These are phyloP conservation scores for Zygosaccharomyces sapae DNA, from an alignment of 1,139 yeast species.

Conservation along the genomic window DNA sequence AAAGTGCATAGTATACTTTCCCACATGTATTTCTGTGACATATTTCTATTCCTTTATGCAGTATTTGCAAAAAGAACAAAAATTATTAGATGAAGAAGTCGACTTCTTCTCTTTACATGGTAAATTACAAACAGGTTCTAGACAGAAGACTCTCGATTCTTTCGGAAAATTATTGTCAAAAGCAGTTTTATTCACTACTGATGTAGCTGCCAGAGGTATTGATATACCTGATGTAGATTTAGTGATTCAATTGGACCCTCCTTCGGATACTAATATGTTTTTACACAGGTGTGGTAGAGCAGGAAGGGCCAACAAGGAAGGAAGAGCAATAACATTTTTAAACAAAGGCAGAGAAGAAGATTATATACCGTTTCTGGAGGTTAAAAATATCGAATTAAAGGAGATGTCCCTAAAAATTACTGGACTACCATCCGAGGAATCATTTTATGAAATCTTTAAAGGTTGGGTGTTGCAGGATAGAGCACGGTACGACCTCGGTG, in stretches of 20 bases:
- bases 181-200: constrained; percentile 71
- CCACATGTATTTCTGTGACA: constrained; percentile 83
- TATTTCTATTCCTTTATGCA: constrained; percentile 62
- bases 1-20: constrained; percentile 81
- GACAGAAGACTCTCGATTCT: constrained; percentile 62
- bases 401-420: constrained; percentile 36
- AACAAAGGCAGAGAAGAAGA: constrained; percentile 75
- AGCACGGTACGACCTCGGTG: constrained; percentile 72
- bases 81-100: constrained; percentile 32
- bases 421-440: constrained; percentile 30
- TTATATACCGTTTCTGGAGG: constrained; percentile 73
- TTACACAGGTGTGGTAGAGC: constrained; percentile 91
- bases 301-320: constrained; percentile 82
- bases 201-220: constrained; percentile 90
- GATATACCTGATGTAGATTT: constrained; percentile 91
- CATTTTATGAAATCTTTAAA: constrained; percentile 41
- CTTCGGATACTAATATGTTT: constrained; percentile 83
- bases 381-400: constrained; percentile 58
- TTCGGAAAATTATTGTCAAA: constrained; percentile 50
- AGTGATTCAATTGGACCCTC: constrained; percentile 85
- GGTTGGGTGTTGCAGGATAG: constrained; percentile 68
- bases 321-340: constrained; percentile 71
- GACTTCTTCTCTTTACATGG: constrained; percentile 76
- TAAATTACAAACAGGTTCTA: constrained; percentile 67
- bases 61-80: constrained; percentile 27